Evolutionary conservation across 495 filamentous ascomycete species (phyloP).

Genomic region (Hypomontagnella monticulosa): DNA sequence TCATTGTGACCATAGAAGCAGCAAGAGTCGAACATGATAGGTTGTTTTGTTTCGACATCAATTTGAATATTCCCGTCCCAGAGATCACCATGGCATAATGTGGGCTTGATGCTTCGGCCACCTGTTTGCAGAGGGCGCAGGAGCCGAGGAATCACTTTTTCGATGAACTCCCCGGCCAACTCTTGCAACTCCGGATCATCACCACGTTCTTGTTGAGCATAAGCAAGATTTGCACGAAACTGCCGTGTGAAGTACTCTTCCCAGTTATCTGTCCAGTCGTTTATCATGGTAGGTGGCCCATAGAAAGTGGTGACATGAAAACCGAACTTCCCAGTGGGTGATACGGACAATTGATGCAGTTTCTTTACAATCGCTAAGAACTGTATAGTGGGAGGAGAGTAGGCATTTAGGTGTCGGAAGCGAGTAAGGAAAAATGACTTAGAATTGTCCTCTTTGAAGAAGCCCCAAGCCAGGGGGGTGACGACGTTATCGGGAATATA

Average conservation of each 20-base stretch:
- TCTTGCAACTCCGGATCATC: slow-evolving; percentile 1
- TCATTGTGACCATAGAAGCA: slow-evolving; percentile 62
- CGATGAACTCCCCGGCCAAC: not conserved
- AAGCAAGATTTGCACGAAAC: not conserved
- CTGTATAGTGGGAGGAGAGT: slow-evolving; percentile 48
- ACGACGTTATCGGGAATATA: slow-evolving; percentile 31
- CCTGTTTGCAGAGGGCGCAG: slow-evolving; percentile 52
- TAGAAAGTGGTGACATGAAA: slow-evolving; percentile 59
- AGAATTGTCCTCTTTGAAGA: slow-evolving; percentile 10
- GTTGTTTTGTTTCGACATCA: slow-evolving; percentile 43
- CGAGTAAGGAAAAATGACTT: slow-evolving; percentile 27
- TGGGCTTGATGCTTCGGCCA: slow-evolving; percentile 54
- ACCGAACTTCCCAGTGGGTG: slow-evolving; percentile 61
- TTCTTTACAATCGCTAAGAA: slow-evolving; percentile 48
- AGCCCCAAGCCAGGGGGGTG: slow-evolving; percentile 27
- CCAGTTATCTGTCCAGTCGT: slow-evolving; percentile 58
- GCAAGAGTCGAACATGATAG: slow-evolving; percentile 58
- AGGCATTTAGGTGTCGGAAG: slow-evolving; percentile 22
- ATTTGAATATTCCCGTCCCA: slow-evolving; percentile 57
- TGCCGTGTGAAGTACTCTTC: slow-evolving; percentile 50
- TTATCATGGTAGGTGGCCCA: slow-evolving; percentile 52
- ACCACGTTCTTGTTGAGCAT: slow-evolving; percentile 1
- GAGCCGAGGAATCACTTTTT: slow-evolving; percentile 23
- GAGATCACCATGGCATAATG: slow-evolving; percentile 56
- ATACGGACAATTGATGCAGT: slow-evolving; percentile 52